Conservation (phyloP, 371 early-diverging fungal species). For the Zychaea mexicana region DNA sequence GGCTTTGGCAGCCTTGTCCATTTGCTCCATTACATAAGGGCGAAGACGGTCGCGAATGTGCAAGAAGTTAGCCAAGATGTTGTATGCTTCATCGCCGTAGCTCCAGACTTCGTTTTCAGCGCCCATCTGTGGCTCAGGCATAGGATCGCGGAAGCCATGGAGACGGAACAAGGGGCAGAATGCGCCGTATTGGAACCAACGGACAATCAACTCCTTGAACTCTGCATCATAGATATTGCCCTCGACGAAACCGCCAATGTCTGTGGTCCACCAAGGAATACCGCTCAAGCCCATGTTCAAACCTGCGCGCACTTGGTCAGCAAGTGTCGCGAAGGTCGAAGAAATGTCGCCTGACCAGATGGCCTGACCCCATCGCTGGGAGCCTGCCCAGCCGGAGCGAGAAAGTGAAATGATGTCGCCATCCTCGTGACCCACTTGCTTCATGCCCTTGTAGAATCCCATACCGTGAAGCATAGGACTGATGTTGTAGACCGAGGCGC, state of each 20-base stretch:
- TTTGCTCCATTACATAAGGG: slow-evolving; percentile 21
- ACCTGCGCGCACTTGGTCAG: slow-evolving; percentile 21
- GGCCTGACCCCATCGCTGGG: slow-evolving; percentile 20
- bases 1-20: slow-evolving; percentile 19
- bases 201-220: slow-evolving; percentile 17
- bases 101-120: slow-evolving; percentile 20
- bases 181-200: slow-evolving; percentile 26
- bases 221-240: slow-evolving; percentile 22
- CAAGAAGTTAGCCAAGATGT: slow-evolving; percentile 15
- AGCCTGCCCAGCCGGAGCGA: slow-evolving; percentile 22
- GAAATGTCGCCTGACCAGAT: slow-evolving; percentile 21
- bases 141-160: slow-evolving; percentile 22
- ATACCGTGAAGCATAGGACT: slow-evolving; percentile 16
- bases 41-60: slow-evolving; percentile 18
- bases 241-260: slow-evolving; percentile 26
- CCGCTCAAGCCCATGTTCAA: slow-evolving; percentile 21
- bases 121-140: slow-evolving; percentile 15
- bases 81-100: slow-evolving; percentile 19
- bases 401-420: slow-evolving; percentile 19
- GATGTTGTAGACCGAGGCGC: slow-evolving; percentile 13
- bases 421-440: slow-evolving; percentile 12
- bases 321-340: slow-evolving; percentile 11
- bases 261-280: slow-evolving; percentile 25
- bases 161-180: slow-evolving; percentile 25
- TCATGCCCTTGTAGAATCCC: slow-evolving; percentile 19